A percentile compares a stretch with the other conserved stretches of the same genome.
These are phyloP conservation scores for Penicillium griseofulvum DNA, from an alignment of 2,329 filamentous ascomycete species.

Conservation along the genomic window DNA sequence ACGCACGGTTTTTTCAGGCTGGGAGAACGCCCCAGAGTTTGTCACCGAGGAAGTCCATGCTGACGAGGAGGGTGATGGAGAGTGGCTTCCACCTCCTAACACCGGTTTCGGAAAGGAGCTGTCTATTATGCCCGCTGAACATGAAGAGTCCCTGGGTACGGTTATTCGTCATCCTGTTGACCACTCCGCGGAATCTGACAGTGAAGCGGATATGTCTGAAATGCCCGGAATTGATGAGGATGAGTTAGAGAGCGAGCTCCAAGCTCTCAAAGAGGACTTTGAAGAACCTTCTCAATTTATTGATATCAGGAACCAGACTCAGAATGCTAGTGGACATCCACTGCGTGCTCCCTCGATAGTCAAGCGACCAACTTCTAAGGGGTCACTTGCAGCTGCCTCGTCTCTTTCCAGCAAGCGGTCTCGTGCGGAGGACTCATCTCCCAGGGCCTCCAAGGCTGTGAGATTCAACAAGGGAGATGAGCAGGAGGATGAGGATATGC, in stretches of 20 bases:
- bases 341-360: conserved; percentile 19
- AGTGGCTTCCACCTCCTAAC: conserved; percentile 29
- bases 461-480: conserved; percentile 29
- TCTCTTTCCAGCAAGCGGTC: conserved; percentile 23
- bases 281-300: conserved; percentile 25
- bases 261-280: conserved; percentile 45
- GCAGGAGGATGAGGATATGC: conserved; percentile 13
- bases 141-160: conserved; percentile 35
- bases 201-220: conserved; percentile 32
- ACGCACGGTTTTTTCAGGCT: conserved; percentile 39
- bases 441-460: conserved; percentile 34
- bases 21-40: conserved; percentile 22
- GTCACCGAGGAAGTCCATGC: conserved; percentile 2
- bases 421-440: conserved; percentile 22
- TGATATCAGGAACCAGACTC: conserved; percentile 17
- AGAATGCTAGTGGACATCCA: conserved; percentile 4
- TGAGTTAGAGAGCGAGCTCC: conserved; percentile 46
- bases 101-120: conserved; percentile 29
- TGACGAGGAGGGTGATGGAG: conserved; percentile 33
- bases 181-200: conserved; percentile 30
- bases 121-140: conserved; percentile 21
- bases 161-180: conserved; percentile 36
- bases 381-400: conserved; percentile 18
- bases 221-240: conserved; percentile 34
- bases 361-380: conserved; percentile 20